Evolutionary conservation across 192 early-diverging fungal genomes (phyloP), one percentile per base, ranked within the genome.

Genomic region (Coemansia sp.): DNA sequence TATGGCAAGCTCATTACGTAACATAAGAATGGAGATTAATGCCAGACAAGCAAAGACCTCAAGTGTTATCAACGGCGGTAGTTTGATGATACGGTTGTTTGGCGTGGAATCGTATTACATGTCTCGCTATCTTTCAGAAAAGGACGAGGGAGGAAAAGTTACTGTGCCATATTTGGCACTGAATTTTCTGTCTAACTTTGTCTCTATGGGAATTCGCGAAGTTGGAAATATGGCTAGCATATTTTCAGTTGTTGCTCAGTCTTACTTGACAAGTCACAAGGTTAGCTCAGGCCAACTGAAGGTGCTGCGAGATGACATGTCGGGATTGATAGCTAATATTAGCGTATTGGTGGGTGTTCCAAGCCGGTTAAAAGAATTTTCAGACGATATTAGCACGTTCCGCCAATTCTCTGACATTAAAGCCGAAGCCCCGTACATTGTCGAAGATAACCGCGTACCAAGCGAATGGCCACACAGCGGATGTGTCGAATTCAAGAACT

Each of bases 381-480:
- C 41, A 12, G 41, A 43, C 0, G 7, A 15, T 1, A 4, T 43
- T 43, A 12, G 41, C 10, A 43, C 41, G 1, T 43, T 43, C 36
- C 36, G 36, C 36, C 36, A 44, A 36, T 38, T 38, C 36, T 38
- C 36, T 38, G 36, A 38, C 36, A 75, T 90, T 15, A 87, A 88
- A 57, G 76, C 62, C 27, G 63, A 34, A 60, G 87, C 76, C 47
- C 46, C 72, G 34, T 68, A 55, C 43, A 55, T 65, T 52, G 69
- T 49, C 63, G 70, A 85, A 2, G 66, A 69, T 13, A 33, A 44
- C 60, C 64, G 29, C 15, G 79, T 81, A 0, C 78, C 85, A 10
- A 65, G 72, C 10, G 68, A 74, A 11, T 94, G 92, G 92, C 92
- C 92, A 6, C 15, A 34, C 0, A 61, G 67, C 4, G 92, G 91